Conservation (phyloP, 2,329 filamentous ascomycete genomes). For the Cladosporium sp. region DNA sequence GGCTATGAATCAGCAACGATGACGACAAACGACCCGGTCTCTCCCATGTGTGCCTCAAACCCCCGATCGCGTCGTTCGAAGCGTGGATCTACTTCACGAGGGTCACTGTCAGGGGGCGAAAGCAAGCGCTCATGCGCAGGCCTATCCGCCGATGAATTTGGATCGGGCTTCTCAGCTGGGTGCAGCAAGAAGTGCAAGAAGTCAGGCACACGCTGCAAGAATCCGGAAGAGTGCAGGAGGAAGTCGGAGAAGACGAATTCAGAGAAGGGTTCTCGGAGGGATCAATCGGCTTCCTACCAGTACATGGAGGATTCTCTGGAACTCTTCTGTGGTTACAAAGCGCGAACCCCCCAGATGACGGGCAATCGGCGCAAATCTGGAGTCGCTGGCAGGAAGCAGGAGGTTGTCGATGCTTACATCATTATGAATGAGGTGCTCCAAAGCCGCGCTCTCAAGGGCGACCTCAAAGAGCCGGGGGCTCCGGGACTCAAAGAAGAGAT, state of each 20-base stretch:
- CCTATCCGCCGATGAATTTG: not conserved
- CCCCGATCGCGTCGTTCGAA: not conserved
- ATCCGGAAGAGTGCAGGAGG: not conserved
- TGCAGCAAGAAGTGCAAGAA: not conserved
- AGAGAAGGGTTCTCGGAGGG: not conserved
- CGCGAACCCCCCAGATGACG: not conserved
- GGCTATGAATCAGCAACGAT: slow-evolving; percentile 1
- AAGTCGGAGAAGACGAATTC: not conserved
- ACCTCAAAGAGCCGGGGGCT: not conserved
- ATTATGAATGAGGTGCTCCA: not conserved
- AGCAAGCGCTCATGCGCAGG: not conserved
- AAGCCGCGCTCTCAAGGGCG: not conserved
- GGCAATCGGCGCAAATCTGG: slow-evolving; percentile 7
- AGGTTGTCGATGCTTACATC: not conserved
- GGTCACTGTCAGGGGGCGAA: not conserved
- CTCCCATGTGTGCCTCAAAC: too few relatives aligned
- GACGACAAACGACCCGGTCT: not conserved
- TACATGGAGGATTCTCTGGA: not conserved
- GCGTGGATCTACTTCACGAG: not conserved
- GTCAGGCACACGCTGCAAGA: not conserved
- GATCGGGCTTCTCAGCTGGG: not conserved
- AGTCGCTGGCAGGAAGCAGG: not conserved
- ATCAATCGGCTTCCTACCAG: not conserved
- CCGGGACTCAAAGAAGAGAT: not conserved
- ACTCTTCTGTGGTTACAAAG: not conserved